phyloP scores from a whole-genome alignment of 2,329 filamentous ascomycete genomes.

The Aspergillus novofumigatus region DNA sequence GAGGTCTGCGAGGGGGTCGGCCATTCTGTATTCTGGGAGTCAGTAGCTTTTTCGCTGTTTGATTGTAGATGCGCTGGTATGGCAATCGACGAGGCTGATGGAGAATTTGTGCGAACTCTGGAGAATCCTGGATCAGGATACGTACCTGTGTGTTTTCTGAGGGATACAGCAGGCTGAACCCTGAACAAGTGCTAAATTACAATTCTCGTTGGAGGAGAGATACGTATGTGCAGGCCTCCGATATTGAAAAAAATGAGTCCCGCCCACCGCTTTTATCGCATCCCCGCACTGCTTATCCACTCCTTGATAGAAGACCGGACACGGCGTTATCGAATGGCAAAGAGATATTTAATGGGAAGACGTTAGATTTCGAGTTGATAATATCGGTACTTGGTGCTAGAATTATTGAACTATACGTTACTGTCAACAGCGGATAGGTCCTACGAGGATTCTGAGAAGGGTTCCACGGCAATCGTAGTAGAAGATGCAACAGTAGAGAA shows the following conservation, averaged over 20 bases:
- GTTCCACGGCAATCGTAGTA: background rate
- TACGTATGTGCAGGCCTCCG: background rate
- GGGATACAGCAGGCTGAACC: background rate
- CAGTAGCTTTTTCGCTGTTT: background rate
- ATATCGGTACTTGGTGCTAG: background rate
- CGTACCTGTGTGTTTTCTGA: background rate
- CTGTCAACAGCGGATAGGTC: background rate
- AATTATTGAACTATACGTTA: background rate
- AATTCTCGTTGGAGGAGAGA: background rate
- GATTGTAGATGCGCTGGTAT: background rate
- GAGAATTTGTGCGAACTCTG: background rate
- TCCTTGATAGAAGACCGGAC: background rate
- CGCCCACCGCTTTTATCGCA: background rate
- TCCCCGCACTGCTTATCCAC: background rate
- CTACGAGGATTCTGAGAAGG: background rate
- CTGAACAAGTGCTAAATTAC: background rate
- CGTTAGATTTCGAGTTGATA: background rate
- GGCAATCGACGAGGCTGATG: conserved; percentile 1
- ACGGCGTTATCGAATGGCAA: background rate
- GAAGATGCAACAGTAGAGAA: conserved; percentile 20
- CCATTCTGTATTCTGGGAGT: conserved; percentile 13
- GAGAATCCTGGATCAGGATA: background rate
- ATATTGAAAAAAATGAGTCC: conserved; percentile 1
- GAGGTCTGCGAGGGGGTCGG: conserved; percentile 21
- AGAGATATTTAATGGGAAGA: background rate